phyloP scores from a whole-genome alignment of 73 alveolate genomes.

The Stentor roeselii region DNA sequence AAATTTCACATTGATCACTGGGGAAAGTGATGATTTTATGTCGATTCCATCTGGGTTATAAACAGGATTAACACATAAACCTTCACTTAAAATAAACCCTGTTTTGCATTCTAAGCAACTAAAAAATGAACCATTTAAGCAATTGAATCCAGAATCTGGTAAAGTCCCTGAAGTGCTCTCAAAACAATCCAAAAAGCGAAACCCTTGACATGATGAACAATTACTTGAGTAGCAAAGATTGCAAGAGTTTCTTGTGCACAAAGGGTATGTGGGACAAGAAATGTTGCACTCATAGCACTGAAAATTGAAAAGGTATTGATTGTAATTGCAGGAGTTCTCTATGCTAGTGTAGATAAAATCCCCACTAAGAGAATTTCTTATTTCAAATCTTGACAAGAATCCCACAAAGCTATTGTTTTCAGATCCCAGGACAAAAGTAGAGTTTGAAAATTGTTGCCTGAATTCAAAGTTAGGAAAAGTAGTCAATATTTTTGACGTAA shows the following conservation, averaged over 20 bases:
- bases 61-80: background rate
- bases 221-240: background rate
- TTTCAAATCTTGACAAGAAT: too few relatives aligned
- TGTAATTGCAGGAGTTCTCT: background rate
- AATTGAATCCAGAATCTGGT: background rate
- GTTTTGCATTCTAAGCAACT: background rate
- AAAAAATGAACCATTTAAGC: background rate
- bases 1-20: background rate
- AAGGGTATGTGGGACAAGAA: background rate
- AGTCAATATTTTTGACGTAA: too few relatives aligned
- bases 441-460: too few relatives aligned
- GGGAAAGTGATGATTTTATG: background rate
- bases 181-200: background rate
- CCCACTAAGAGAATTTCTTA: too few relatives aligned
- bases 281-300: background rate
- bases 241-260: slow-evolving; percentile 1
- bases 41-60: background rate
- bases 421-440: too few relatives aligned
- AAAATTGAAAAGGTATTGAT: background rate
- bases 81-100: background rate
- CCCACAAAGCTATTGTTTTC: too few relatives aligned
- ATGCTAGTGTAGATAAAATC: too few relatives aligned
- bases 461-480: too few relatives aligned
- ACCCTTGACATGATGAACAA: background rate
- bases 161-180: background rate